These are phyloP conservation scores for Aegilops umbellulata DNA, from an alignment of 176 grass and related monocot species.

Conservation along the genomic window DNA sequence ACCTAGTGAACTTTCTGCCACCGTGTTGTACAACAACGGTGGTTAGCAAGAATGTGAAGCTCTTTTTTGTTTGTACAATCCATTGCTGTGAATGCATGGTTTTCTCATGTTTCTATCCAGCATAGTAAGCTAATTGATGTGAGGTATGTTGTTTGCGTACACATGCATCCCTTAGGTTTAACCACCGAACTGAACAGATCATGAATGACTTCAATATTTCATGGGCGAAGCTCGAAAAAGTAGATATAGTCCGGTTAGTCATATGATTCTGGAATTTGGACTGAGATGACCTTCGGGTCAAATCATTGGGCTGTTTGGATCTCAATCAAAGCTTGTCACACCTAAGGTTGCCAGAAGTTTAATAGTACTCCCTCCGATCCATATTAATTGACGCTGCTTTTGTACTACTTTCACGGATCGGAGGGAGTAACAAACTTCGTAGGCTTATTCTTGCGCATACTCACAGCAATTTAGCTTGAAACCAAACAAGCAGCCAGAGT, in stretches of 20 bases:
- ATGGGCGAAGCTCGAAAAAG: background rate
- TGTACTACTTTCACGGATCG: no score
- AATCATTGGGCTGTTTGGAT: background rate
- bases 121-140: background rate
- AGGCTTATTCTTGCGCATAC: background rate
- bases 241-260: background rate
- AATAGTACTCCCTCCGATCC: no score
- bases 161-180: background rate
- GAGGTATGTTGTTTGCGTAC: background rate
- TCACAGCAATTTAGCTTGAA: background rate
- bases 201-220: background rate
- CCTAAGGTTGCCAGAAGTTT: background rate
- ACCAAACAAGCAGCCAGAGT: background rate
- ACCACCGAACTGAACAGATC: background rate
- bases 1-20: background rate
- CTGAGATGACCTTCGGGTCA: background rate
- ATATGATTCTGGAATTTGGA: background rate
- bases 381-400: no score
- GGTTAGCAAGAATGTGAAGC: background rate
- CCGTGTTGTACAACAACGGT: background rate
- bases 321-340: background rate
- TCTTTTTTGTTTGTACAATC: background rate
- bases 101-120: background rate
- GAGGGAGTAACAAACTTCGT: background rate
- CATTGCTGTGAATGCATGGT: background rate